phyloP scores from a whole-genome alignment of 306 rosid genomes.

The Pachyrhizus erosus region DNA sequence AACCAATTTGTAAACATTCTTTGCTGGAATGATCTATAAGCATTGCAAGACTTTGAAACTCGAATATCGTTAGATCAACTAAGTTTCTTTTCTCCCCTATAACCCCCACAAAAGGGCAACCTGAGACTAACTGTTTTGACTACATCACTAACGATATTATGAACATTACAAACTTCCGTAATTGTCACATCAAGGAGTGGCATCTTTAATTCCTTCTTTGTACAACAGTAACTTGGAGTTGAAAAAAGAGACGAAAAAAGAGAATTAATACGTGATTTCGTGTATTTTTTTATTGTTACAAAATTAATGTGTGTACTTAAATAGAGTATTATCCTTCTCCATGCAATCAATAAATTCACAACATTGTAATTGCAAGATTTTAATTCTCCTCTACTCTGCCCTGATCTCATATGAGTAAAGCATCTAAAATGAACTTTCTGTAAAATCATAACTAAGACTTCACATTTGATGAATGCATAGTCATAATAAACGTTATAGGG shows the following conservation, averaged over 20 bases:
- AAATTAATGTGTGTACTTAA: background rate
- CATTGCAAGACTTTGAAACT: background rate
- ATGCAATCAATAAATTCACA: background rate
- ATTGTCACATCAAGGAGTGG: too few species aligned
- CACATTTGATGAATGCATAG: background rate
- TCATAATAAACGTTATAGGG: background rate
- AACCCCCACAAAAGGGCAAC: too few species aligned
- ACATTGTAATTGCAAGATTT: background rate
- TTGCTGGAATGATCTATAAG: too few species aligned
- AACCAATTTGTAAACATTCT: background rate
- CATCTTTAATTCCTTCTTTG: too few species aligned
- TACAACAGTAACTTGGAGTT: background rate
- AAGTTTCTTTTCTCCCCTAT: too few species aligned
- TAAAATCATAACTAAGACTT: background rate
- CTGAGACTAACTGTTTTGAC: background rate
- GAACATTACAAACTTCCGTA: too few species aligned
- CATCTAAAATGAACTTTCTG: background rate
- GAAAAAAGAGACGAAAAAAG: background rate
- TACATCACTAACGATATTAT: too few species aligned
- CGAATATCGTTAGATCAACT: too few species aligned
- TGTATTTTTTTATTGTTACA: too few species aligned
- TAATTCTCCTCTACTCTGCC: background rate
- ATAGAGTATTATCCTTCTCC: background rate
- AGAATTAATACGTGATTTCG: too few species aligned
- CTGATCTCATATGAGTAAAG: background rate